Conservation (phyloP, 768 basidiomycete genomes). For the Suillus variegatus region DNA sequence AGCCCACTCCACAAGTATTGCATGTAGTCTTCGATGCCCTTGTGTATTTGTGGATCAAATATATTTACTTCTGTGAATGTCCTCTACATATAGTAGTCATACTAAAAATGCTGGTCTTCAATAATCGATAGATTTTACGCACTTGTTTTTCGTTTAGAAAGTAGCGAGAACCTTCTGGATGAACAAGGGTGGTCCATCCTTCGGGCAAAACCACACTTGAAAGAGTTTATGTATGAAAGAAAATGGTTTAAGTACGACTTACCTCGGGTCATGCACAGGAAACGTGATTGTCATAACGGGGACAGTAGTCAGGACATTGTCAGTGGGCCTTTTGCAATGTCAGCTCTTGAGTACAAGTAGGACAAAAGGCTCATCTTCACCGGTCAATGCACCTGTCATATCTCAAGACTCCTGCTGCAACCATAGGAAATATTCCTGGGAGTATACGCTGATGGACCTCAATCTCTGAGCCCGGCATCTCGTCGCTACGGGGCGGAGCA, state of each 20-base stretch:
- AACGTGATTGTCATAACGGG: not conserved
- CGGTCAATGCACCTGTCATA: constrained; percentile 5
- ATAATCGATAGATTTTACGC: constrained; percentile 8
- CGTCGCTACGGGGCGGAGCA: constrained; percentile 8
- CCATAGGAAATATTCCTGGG: constrained; percentile 21
- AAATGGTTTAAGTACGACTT: not conserved
- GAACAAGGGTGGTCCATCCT: constrained; percentile 36
- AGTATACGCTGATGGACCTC: not conserved
- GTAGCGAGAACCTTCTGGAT: constrained; percentile 54
- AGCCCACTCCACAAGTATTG: not conserved
- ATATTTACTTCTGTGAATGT: not conserved
- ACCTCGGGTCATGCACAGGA: not conserved
- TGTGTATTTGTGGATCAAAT: not conserved
- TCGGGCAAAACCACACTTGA: constrained; percentile 10
- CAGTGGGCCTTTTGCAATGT: not conserved
- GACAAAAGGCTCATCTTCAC: not conserved
- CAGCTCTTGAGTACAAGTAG: not conserved
- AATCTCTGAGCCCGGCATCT: constrained; percentile 10
- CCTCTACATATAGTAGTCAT: not conserved
- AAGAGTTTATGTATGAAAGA: not conserved
- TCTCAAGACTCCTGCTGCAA: constrained; percentile 15
- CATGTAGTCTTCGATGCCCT: not conserved
- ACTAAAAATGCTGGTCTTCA: not conserved
- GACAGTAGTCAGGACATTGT: not conserved
- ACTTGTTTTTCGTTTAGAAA: constrained; percentile 51